Evolutionary conservation across 495 filamentous ascomycete genomes (phyloP), one percentile per base, ranked within the genome.

Genomic region (Penicillium flavigenum): DNA sequence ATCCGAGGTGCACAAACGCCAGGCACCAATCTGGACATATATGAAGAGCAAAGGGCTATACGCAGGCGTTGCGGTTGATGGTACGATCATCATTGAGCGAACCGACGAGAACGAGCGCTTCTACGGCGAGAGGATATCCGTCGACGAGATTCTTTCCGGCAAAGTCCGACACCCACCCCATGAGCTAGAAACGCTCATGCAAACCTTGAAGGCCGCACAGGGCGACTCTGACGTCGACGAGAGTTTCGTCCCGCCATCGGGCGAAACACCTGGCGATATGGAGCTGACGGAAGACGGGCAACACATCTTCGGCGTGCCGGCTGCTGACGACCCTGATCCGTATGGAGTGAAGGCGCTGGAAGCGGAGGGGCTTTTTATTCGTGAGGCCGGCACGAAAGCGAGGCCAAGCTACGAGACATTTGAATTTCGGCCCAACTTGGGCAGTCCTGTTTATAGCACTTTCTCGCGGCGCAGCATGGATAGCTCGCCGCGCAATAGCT

Each of bases 51-150:
- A 88, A 55, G 91, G 92, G 6, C 86, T 92, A 59, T 91, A 91
- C 58, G 88, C 90, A 26, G 86, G 88, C 17, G 87, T 92, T 11
- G 88, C 88, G 54, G 76, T 96, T 26, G 89, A 95, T 58, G 92
- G 92, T 1, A 94, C 91, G 0, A 78, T 94, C 51, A 78, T 96
- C 56, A 87, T 89, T 50, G 92, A 96, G 69, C 83, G 92, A 19
- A 84, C 81, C 3, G 91, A 96, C 63, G 92, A 96, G 73, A 96
- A 96, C 69, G 91, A 91, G 68, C 79, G 84, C 6, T 96, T 95
- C 63, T 96, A 94, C 70, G 83, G 83, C 20, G 78, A 88, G 66
- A 82, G 80, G 43, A 80, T 95, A 45, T 78, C 82, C 14, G 88
- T 90, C n/a, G 77, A 79, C 19, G 90, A 96, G 58, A 92, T 96